phyloP scores from a whole-genome alignment of 768 basidiomycete species.

The Collybiopsis confluens region DNA sequence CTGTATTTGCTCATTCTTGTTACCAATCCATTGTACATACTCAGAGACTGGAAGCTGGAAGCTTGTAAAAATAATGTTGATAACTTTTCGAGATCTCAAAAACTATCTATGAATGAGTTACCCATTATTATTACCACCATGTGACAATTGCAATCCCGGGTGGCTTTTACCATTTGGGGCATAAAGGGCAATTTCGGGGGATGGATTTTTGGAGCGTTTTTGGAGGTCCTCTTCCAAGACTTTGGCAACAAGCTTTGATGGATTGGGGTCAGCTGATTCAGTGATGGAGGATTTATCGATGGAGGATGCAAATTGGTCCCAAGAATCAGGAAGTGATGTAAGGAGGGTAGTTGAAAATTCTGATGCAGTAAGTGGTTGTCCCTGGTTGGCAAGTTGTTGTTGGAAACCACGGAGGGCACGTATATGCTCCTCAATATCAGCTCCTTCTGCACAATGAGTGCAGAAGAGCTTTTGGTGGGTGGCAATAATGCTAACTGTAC shows the following conservation, averaged over 20 bases:
- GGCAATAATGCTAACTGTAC: conserved; percentile 22
- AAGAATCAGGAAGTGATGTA: conserved; percentile 27
- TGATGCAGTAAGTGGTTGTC: conserved; percentile 18
- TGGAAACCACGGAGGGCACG: conserved; percentile 18
- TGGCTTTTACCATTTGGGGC: no score
- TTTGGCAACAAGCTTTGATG: conserved; percentile 15
- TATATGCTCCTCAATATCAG: conserved; percentile 28
- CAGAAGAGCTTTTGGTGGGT: conserved; percentile 22
- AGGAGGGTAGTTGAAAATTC: conserved; percentile 29
- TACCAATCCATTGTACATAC: no score
- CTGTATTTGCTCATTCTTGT: no score
- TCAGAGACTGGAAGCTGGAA: no score
- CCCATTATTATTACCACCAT: no score
- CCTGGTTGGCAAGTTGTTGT: conserved; percentile 19
- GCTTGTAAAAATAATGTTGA: no score
- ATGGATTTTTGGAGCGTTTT: conserved; percentile 2
- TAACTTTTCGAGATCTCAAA: no score
- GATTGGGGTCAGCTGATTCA: conserved; percentile 3
- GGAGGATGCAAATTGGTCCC: conserved; percentile 25
- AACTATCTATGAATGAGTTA: no score
- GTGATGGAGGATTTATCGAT: conserved; percentile 16
- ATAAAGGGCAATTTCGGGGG: conserved; percentile 13
- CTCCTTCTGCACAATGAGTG: conserved; percentile 21
- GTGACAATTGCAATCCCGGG: no score
- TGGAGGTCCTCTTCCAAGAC: conserved; percentile 19